These are phyloP conservation scores for Psilocybe cubensis DNA, from an alignment of 768 basidiomycete species.

Conservation along the genomic window DNA sequence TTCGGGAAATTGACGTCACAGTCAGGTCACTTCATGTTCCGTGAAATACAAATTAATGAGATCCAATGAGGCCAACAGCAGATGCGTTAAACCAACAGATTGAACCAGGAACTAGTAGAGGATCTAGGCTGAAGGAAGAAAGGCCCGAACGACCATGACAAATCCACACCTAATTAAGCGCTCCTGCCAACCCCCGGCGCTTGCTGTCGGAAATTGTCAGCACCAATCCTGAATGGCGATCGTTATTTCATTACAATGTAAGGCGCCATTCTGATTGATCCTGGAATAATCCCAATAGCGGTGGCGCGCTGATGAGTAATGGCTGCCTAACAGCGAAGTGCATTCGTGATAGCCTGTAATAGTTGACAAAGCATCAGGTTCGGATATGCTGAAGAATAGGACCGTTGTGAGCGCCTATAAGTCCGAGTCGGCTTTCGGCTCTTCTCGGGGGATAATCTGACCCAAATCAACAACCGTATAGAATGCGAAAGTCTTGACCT, in stretches of 20 bases:
- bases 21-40: not conserved
- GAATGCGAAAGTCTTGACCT: constrained; percentile 89
- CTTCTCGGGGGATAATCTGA: constrained; percentile 64
- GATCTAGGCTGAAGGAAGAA: not conserved
- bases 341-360: too few relatives aligned
- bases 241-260: not conserved
- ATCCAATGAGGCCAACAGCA: not conserved
- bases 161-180: not conserved
- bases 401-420: constrained; percentile 8
- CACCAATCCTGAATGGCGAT: not conserved
- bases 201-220: not conserved
- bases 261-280: not conserved
- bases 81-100: not conserved
- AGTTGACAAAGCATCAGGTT: not conserved
- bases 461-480: constrained; percentile 86
- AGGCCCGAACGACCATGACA: too few relatives aligned
- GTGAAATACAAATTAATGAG: not conserved
- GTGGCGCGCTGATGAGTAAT: not conserved
- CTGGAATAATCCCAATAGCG: not conserved
- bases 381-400: not conserved
- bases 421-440: constrained; percentile 33
- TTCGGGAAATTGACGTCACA: not conserved
- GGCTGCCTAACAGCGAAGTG: not conserved
- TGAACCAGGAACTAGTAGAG: not conserved
- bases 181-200: not conserved